phyloP scores from a whole-genome alignment of 768 basidiomycete genomes.

The Collybiopsis confluens region DNA sequence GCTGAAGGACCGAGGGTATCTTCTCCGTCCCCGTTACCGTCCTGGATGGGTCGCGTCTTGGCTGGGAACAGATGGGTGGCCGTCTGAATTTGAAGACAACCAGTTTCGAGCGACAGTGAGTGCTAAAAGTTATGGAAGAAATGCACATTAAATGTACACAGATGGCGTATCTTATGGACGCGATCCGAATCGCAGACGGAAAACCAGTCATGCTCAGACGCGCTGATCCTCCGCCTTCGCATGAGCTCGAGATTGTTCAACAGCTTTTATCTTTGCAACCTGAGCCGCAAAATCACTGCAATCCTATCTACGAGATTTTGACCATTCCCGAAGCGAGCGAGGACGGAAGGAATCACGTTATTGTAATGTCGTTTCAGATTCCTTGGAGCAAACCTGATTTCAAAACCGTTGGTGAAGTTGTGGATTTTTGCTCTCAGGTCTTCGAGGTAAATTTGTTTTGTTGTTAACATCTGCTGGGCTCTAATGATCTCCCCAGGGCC shows the following conservation, averaged over 20 bases:
- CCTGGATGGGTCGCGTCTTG: slow-evolving; percentile 18
- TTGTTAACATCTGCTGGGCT: not conserved
- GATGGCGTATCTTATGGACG: slow-evolving; percentile 21
- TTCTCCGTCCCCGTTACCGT: slow-evolving; percentile 17
- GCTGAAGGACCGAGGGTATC: slow-evolving; percentile 17
- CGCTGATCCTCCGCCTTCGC: slow-evolving; percentile 10
- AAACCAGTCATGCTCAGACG: slow-evolving; percentile 26
- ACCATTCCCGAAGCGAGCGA: slow-evolving; percentile 12
- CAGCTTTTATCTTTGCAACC: slow-evolving; percentile 14
- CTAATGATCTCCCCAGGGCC: slow-evolving; percentile 6
- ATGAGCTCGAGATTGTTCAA: slow-evolving; percentile 25
- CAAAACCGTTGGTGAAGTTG: slow-evolving; percentile 28
- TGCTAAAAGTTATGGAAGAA: not conserved
- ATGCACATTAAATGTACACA: not conserved
- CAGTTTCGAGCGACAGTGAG: not conserved
- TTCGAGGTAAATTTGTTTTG: slow-evolving; percentile 21
- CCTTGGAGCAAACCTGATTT: slow-evolving; percentile 23
- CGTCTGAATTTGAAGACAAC: slow-evolving; percentile 10
- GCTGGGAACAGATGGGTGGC: not conserved
- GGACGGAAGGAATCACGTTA: slow-evolving; percentile 13
- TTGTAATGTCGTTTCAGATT: slow-evolving; percentile 27
- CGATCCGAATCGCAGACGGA: slow-evolving; percentile 21
- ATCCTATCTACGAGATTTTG: slow-evolving; percentile 22
- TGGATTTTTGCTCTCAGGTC: slow-evolving; percentile 28
- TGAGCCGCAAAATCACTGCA: slow-evolving; percentile 30